A percentile compares a stretch with the other conserved stretches of the same genome.
Conservation (phyloP, 306 rosid species). For the Dryas drummondii region DNA sequence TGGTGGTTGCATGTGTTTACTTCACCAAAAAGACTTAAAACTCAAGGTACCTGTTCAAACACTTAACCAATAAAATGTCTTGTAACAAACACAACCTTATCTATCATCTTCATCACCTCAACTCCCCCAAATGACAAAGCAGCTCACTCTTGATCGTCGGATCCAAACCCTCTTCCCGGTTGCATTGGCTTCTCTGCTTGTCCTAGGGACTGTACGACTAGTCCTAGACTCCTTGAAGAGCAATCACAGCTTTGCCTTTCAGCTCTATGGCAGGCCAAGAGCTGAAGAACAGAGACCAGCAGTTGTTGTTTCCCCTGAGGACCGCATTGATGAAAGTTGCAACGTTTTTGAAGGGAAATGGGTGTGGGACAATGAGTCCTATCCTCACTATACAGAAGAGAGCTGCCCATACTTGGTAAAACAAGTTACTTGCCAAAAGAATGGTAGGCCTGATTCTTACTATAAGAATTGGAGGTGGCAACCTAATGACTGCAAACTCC, state of each 20-base stretch:
- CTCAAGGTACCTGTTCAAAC: slow-evolving; percentile 36
- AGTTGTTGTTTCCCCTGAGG: slow-evolving; percentile 47
- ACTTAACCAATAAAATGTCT: slow-evolving; percentile 14
- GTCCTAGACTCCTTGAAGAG: slow-evolving; percentile 59
- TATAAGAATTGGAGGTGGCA: slow-evolving; percentile 95
- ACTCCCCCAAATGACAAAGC: slow-evolving; percentile 35
- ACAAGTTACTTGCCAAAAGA: slow-evolving; percentile 77
- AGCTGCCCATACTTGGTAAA: slow-evolving; percentile 83
- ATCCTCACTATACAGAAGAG: slow-evolving; percentile 70
- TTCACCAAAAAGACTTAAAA: slow-evolving; percentile 40
- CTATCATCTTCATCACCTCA: slow-evolving; percentile 12
- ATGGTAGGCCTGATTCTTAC: slow-evolving; percentile 86
- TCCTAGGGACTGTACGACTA: slow-evolving; percentile 55
- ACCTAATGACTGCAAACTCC: slow-evolving; percentile 73
- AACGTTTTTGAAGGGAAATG: slow-evolving; percentile 77
- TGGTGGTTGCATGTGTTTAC: slow-evolving; percentile 55
- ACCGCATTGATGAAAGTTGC: slow-evolving; percentile 56
- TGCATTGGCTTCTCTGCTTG: slow-evolving; percentile 58
- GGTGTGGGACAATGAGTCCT: slow-evolving; percentile 82
- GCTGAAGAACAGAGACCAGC: slow-evolving; percentile 37
- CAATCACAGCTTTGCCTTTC: slow-evolving; percentile 40
- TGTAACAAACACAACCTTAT: neutral
- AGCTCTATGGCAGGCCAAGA: slow-evolving; percentile 31
- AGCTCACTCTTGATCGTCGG: slow-evolving; percentile 41
- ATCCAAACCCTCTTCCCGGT: slow-evolving; percentile 56